A percentile compares a stretch with the other conserved stretches of the same genome.
phyloP scores from a whole-genome alignment of 73 alveolate genomes.

The Paramecium primaurelia region DNA sequence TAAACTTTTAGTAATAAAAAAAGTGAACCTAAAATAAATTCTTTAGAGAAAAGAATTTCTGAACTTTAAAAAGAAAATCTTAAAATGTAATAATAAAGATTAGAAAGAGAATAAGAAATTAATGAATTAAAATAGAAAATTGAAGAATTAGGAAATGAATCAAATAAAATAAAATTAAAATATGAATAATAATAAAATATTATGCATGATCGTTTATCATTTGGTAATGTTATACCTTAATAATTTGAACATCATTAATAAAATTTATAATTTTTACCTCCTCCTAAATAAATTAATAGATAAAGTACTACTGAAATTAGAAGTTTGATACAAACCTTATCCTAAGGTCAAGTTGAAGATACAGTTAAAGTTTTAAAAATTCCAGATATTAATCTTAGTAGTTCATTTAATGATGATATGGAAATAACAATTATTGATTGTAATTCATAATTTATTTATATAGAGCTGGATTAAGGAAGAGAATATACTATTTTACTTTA shows the following conservation, averaged over 20 bases:
- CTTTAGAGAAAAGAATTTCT: background rate
- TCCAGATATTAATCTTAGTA: background rate
- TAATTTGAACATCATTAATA: background rate
- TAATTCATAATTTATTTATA: background rate
- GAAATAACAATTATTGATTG: conserved; percentile 16
- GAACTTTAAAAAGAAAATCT: conserved; percentile 1
- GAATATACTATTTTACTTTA: background rate
- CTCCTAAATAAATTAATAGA: background rate
- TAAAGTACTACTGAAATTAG: conserved; percentile 3
- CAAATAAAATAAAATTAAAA: background rate
- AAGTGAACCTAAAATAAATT: background rate
- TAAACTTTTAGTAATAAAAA: background rate
- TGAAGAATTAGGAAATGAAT: background rate
- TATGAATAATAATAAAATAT: background rate
- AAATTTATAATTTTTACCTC: background rate
- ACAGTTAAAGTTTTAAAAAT: background rate
- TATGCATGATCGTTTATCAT: background rate
- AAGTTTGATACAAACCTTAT: background rate
- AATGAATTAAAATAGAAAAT: background rate
- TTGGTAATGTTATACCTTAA: background rate
- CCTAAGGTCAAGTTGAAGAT: background rate
- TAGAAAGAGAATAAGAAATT: background rate
- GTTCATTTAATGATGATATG: background rate
- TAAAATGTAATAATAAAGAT: background rate
- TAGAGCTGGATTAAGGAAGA: conserved; percentile 7